Evolutionary conservation across 1,284 basidiomycete genomes (phyloP).

Genomic region (Tylopilus sp.): DNA sequence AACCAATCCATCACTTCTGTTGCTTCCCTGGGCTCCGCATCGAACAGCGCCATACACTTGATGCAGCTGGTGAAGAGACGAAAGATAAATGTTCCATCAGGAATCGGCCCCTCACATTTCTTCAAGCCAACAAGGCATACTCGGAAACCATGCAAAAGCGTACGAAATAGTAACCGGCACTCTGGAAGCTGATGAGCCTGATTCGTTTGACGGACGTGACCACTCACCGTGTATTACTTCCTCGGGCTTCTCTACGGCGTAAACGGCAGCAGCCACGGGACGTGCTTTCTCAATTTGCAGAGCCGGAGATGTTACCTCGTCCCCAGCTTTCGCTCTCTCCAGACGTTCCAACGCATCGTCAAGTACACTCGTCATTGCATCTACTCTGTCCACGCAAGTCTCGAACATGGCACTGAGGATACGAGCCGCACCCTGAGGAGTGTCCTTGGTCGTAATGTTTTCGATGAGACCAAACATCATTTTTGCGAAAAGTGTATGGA

Average conservation of each 20-base stretch:
- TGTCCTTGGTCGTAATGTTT: slow-evolving; percentile 73
- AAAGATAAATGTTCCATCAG: slow-evolving; percentile 86
- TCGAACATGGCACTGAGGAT: slow-evolving; percentile 78
- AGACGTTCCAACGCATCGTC: slow-evolving; percentile 50
- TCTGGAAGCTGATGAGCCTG: slow-evolving; percentile 45
- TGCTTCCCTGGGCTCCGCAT: slow-evolving; percentile 78
- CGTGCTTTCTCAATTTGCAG: slow-evolving; percentile 74
- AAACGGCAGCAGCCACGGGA: slow-evolving; percentile 71
- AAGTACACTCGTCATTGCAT: slow-evolving; percentile 71
- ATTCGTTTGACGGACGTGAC: background rate
- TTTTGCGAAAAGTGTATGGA: slow-evolving; percentile 93
- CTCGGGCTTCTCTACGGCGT: slow-evolving; percentile 74
- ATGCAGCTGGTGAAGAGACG: slow-evolving; percentile 86
- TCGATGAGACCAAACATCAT: slow-evolving; percentile 91
- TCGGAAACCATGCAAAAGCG: slow-evolving; percentile 88
- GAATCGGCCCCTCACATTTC: slow-evolving; percentile 73
- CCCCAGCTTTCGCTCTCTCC: slow-evolving; percentile 49
- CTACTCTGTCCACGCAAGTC: slow-evolving; percentile 83
- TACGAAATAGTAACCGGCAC: slow-evolving; percentile 83
- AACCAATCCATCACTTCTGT: slow-evolving; percentile 89
- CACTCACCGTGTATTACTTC: slow-evolving; percentile 64
- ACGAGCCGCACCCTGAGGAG: slow-evolving; percentile 60
- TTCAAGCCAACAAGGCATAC: slow-evolving; percentile 78
- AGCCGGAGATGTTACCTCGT: slow-evolving; percentile 43
- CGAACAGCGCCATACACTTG: slow-evolving; percentile 83